Conservation (phyloP, 2,329 filamentous ascomycete species). For the Botrytis fabae region DNA sequence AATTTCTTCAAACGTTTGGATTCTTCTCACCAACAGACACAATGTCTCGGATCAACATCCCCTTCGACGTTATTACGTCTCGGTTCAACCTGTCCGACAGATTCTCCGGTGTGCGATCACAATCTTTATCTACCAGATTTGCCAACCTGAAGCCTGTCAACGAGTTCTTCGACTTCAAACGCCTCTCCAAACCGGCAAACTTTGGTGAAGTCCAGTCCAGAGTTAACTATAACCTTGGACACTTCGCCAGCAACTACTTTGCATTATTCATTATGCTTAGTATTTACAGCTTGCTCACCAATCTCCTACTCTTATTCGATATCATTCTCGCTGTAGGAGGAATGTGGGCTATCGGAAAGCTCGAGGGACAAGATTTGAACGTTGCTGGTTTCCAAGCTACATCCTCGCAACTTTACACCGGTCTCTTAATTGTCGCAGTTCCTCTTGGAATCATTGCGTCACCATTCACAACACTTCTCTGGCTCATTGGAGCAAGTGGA, state of each 20-base stretch:
- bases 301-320: constrained; percentile 83
- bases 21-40: constrained; percentile 1
- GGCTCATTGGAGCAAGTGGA: constrained; percentile 93
- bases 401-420: constrained; percentile 91
- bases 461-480: constrained; percentile 81
- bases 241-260: constrained; percentile 99
- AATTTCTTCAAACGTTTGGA: neutral
- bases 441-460: constrained; percentile 84
- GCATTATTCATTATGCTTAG: constrained; percentile 91
- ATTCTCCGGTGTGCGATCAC: constrained; percentile 78
- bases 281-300: constrained; percentile 92
- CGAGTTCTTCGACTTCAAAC: constrained; percentile 96
- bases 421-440: constrained; percentile 77
- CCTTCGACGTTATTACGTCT: constrained; percentile 86
- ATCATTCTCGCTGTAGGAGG: constrained; percentile 84
- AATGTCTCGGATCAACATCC: constrained; percentile 91
- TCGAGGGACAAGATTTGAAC: constrained; percentile 85
- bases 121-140: constrained; percentile 78
- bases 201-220: constrained; percentile 87
- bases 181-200: constrained; percentile 88
- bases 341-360: constrained; percentile 88
- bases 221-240: constrained; percentile 93
- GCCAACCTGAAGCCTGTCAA: constrained; percentile 86
- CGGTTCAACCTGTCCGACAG: constrained; percentile 83
- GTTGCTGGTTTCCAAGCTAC: constrained; percentile 80